These are phyloP conservation scores for Citrus unshiu DNA, from an alignment of 345 rosid genomes.

Conservation along the genomic window DNA sequence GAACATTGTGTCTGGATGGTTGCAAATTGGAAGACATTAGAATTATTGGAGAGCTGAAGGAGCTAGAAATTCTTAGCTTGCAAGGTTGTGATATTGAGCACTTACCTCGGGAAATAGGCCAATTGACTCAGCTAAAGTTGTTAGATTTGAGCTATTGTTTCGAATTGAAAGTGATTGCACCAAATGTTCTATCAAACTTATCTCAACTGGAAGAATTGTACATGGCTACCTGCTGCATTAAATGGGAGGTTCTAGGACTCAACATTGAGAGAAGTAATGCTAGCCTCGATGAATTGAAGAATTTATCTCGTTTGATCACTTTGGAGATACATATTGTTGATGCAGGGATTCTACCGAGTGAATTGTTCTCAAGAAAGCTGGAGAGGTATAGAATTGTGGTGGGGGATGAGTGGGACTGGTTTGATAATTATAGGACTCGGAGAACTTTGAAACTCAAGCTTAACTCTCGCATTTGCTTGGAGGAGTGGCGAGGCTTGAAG, in stretches of 20 bases:
- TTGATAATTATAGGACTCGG: accelerated
- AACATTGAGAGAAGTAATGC: background rate
- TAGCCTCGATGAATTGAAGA: constrained; percentile 15
- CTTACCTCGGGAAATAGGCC: constrained; percentile 20
- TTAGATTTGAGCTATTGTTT: constrained; percentile 8
- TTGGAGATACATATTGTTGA: background rate
- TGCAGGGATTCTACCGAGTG: background rate
- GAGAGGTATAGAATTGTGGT: background rate
- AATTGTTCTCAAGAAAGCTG: background rate
- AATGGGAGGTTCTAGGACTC: background rate
- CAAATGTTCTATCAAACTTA: constrained; percentile 1
- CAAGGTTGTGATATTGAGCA: background rate
- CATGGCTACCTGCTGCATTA: constrained; percentile 1
- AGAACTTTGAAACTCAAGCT: background rate
- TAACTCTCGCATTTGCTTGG: background rate
- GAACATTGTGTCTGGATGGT: background rate
- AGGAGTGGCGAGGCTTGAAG: background rate
- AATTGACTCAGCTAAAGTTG: constrained; percentile 3
- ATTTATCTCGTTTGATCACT: constrained; percentile 6
- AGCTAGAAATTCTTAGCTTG: constrained; percentile 17
- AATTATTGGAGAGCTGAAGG: constrained; percentile 7
- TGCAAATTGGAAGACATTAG: background rate
- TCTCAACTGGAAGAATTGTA: constrained; percentile 23
- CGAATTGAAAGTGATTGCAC: background rate
- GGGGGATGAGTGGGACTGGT: background rate